These are phyloP conservation scores for Alternaria metachromatica DNA, from an alignment of 2,329 filamentous ascomycete species.

Conservation along the genomic window DNA sequence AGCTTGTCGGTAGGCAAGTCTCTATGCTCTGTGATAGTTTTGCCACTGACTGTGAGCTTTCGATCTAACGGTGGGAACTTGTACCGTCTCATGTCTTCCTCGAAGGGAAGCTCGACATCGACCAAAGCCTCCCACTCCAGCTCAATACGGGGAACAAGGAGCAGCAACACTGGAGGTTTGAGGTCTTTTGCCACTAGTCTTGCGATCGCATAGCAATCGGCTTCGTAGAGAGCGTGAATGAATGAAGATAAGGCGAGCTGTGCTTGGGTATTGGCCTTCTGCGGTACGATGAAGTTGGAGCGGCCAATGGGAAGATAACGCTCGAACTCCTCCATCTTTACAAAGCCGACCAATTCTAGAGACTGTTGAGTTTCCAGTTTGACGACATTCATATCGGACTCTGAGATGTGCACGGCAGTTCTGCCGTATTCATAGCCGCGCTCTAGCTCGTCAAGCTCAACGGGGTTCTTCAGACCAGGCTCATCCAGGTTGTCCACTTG, in stretches of 20 bases:
- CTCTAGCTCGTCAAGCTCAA: slow-evolving; percentile 82
- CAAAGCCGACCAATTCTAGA: slow-evolving; percentile 86
- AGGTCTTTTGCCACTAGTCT: slow-evolving; percentile 84
- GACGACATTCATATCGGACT: slow-evolving; percentile 87
- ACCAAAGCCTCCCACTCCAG: slow-evolving; percentile 82
- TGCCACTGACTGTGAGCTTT: slow-evolving; percentile 85
- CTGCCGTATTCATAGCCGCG: slow-evolving; percentile 94
- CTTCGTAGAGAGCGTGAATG: slow-evolving; percentile 83
- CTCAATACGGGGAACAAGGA: slow-evolving; percentile 82
- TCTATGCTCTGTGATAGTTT: slow-evolving; percentile 79
- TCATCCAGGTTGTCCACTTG: slow-evolving; percentile 76
- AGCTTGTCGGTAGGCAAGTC: slow-evolving; percentile 80
- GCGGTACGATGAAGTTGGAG: slow-evolving; percentile 76
- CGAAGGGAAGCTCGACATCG: slow-evolving; percentile 89
- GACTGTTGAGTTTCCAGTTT: slow-evolving; percentile 77
- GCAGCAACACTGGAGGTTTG: slow-evolving; percentile 76
- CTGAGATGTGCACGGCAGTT: slow-evolving; percentile 87
- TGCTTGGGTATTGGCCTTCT: slow-evolving; percentile 80
- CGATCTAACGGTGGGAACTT: slow-evolving; percentile 89
- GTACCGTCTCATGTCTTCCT: slow-evolving; percentile 90
- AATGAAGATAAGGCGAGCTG: slow-evolving; percentile 86
- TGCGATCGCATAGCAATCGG: slow-evolving; percentile 85
- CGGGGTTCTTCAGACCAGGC: slow-evolving; percentile 79
- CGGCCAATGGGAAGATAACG: slow-evolving; percentile 86
- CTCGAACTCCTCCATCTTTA: slow-evolving; percentile 78